Percentiles rank a stretch among this genome's conserved stretches.
These are phyloP conservation scores for Imleria badia DNA, from an alignment of 768 basidiomycete genomes.

Conservation along the genomic window DNA sequence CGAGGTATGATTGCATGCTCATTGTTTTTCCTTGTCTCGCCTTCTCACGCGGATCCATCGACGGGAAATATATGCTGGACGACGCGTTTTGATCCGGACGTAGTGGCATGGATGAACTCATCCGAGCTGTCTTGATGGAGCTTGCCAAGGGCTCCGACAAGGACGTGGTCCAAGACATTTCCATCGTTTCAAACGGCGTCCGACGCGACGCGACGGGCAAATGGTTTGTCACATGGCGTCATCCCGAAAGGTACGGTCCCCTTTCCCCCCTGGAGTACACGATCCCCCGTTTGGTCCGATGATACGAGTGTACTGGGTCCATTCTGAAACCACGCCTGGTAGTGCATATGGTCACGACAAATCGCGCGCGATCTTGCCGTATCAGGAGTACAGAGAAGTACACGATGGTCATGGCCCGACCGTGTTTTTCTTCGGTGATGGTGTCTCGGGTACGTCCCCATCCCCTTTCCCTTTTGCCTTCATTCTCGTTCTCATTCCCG, in stretches of 20 bases:
- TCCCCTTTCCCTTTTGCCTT: neutral
- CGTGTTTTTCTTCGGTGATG: slow-evolving; percentile 97
- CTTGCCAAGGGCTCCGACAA: slow-evolving; percentile 58
- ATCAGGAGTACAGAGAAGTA: slow-evolving; percentile 46
- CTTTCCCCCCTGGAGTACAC: neutral
- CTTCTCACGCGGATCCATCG: slow-evolving; percentile 11
- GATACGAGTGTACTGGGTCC: neutral
- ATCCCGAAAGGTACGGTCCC: slow-evolving; percentile 73
- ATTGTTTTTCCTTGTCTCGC: neutral
- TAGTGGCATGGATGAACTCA: slow-evolving; percentile 92
- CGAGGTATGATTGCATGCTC: slow-evolving; percentile 54
- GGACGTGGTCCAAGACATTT: slow-evolving; percentile 70
- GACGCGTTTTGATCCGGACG: slow-evolving; percentile 3
- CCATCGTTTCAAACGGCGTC: slow-evolving; percentile 94
- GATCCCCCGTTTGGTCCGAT: neutral
- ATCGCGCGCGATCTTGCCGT: slow-evolving; percentile 90
- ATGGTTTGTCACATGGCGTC: slow-evolving; percentile 86
- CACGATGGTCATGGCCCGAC: slow-evolving; percentile 47
- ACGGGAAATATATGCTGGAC: neutral
- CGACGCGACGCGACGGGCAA: slow-evolving; percentile 54
- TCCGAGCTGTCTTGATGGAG: slow-evolving; percentile 80
- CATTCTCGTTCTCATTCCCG: neutral
- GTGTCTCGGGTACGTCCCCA: slow-evolving; percentile 75
- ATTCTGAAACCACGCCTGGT: neutral
- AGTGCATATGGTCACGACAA: slow-evolving; percentile 94